A percentile compares a stretch with the other conserved stretches of the same genome.
phyloP scores from a whole-genome alignment of 495 filamentous ascomycete species.

The Penicillium cinerascens region DNA sequence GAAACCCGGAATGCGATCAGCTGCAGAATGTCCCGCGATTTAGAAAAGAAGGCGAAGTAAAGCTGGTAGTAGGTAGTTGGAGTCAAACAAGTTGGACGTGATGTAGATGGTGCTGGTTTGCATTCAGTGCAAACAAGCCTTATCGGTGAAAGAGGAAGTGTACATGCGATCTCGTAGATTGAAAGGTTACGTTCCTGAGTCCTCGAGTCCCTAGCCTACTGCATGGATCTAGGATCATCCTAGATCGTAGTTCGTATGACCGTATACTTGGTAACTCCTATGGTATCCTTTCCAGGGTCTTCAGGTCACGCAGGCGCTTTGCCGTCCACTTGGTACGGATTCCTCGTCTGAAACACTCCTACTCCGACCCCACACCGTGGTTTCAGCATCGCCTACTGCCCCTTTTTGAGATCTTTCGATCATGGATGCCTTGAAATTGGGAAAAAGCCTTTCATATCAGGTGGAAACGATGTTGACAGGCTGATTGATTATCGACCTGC shows the following conservation, averaged over 20 bases:
- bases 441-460: not conserved
- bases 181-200: no score
- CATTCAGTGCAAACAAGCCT: conserved; percentile 20
- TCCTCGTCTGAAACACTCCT: conserved; percentile 7
- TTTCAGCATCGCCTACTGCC: conserved; percentile 4
- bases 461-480: not conserved
- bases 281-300: not conserved
- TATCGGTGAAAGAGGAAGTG: not conserved
- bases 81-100: not conserved
- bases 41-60: not conserved
- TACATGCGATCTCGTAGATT: no score
- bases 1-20: not conserved
- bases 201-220: not conserved
- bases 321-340: not conserved
- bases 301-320: not conserved
- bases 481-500: not conserved
- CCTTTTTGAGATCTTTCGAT: not conserved
- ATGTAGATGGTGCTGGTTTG: conserved; percentile 16
- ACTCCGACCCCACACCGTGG: conserved; percentile 5
- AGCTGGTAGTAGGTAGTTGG: not conserved
- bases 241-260: not conserved
- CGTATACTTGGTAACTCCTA: not conserved
- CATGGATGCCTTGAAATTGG: conserved; percentile 1
- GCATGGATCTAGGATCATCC: not conserved
- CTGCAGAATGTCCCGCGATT: not conserved